Conservation (phyloP, 108 stramenopile genomes). For the Craspedostauros australis region DNA sequence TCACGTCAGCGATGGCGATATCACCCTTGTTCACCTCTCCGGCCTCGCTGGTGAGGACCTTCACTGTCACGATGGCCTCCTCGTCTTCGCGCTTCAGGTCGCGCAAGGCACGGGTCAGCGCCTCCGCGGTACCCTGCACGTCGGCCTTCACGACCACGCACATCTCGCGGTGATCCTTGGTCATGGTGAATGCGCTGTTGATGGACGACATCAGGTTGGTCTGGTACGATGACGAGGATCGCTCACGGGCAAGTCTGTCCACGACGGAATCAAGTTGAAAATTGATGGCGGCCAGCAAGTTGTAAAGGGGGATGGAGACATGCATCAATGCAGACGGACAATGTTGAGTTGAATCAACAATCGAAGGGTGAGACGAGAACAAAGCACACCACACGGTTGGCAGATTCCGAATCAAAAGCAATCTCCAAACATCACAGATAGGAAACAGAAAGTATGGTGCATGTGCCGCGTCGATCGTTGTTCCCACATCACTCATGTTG, state of each 20-base stretch:
- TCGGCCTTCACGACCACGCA: slow-evolving; percentile 94
- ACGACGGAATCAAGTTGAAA: neutral
- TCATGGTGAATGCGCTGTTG: slow-evolving; percentile 54
- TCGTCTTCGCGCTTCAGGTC: slow-evolving; percentile 87
- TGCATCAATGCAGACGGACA: no score
- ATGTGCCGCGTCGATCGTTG: neutral
- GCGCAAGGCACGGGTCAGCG: slow-evolving; percentile 77
- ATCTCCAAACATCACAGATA: neutral
- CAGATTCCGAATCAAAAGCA: no score
- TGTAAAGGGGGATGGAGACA: no score
- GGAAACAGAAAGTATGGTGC: neutral
- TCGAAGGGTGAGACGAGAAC: no score
- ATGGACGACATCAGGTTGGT: slow-evolving; percentile 79
- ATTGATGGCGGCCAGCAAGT: no score
- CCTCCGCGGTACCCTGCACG: slow-evolving; percentile 92
- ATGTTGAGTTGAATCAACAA: no score
- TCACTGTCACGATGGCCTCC: slow-evolving; percentile 75
- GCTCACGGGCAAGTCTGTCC: slow-evolving; percentile 66
- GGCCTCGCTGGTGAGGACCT: slow-evolving; percentile 85
- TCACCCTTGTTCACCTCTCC: slow-evolving; percentile 93
- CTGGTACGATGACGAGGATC: slow-evolving; percentile 62
- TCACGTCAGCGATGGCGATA: slow-evolving; percentile 88
- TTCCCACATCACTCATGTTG: neutral
- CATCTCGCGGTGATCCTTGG: slow-evolving; percentile 78
- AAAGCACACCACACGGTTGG: no score